Evolutionary conservation across 208 protist genomes (phyloP).

Genomic region (Blastocrithidia nonstop): DNA sequence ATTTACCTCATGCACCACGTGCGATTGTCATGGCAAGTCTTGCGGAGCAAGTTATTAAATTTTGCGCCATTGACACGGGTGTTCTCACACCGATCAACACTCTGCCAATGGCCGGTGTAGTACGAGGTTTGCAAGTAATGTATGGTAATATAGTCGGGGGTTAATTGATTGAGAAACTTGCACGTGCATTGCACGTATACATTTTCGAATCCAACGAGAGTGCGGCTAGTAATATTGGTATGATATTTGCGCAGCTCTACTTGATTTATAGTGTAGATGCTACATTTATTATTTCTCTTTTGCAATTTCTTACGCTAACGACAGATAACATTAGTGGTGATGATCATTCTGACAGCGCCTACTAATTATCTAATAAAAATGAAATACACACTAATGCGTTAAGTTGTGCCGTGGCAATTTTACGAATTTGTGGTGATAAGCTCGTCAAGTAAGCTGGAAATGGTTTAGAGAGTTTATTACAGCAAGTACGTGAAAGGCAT

Average conservation of each 20-base stretch:
- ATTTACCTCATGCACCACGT: slow-evolving; percentile 26
- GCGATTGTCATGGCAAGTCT: slow-evolving; percentile 35
- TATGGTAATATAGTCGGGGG: slow-evolving; percentile 51
- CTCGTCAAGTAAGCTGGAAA: slow-evolving; percentile 53
- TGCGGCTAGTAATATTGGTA: slow-evolving; percentile 30
- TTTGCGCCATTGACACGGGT: slow-evolving; percentile 38
- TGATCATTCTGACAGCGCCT: slow-evolving; percentile 6
- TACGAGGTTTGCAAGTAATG: slow-evolving; percentile 60
- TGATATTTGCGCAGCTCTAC: slow-evolving; percentile 62
- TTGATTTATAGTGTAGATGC: slow-evolving; percentile 52
- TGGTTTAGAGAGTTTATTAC: slow-evolving; percentile 33
- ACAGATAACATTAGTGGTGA: slow-evolving; percentile 7
- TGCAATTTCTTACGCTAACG: slow-evolving; percentile 19
- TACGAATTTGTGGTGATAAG: slow-evolving; percentile 68
- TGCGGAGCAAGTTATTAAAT: slow-evolving; percentile 26
- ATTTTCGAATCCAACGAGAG: slow-evolving; percentile 28
- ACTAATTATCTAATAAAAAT: too few relatives aligned
- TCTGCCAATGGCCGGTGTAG: slow-evolving; percentile 54
- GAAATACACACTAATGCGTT: too few relatives aligned
- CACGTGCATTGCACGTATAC: slow-evolving; percentile 22
- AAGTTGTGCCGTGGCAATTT: slow-evolving; percentile 35
- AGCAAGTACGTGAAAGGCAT: slow-evolving; percentile 12
- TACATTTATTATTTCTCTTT: slow-evolving; percentile 29
- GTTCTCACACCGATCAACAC: slow-evolving; percentile 32
- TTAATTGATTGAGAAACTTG: slow-evolving; percentile 42